Percentiles rank a stretch among this genome's conserved stretches.
These are phyloP conservation scores for Flaveria brownii DNA, from an alignment of 129 eudicot species.

Conservation along the genomic window DNA sequence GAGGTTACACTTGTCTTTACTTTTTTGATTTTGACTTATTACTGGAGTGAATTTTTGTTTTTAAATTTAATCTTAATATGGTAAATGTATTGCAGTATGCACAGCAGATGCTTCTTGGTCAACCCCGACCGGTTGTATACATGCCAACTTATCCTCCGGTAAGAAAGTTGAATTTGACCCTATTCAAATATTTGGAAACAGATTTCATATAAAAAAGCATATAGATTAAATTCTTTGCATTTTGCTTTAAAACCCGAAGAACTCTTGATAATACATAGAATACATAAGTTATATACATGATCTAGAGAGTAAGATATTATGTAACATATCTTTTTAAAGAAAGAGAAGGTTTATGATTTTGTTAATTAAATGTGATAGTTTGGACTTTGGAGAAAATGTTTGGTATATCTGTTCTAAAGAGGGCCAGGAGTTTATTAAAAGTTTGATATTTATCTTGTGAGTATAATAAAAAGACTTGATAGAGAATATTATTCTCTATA, in stretches of 20 bases:
- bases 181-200: neutral
- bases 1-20: neutral
- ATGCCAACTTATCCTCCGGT: conserved; percentile 85
- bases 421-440: conserved; percentile 3
- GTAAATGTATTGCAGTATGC: conserved; percentile 58
- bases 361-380: neutral
- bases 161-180: conserved; percentile 31
- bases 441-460: neutral
- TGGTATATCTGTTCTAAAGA: neutral
- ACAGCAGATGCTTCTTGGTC: conserved; percentile 89
- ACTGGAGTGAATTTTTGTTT: neutral
- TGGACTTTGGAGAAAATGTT: neutral
- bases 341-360: neutral
- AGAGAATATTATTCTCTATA: neutral
- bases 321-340: conserved; percentile 6
- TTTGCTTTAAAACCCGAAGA: neutral
- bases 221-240: neutral
- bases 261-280: neutral
- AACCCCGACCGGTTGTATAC: conserved; percentile 77
- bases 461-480: neutral
- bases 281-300: neutral
- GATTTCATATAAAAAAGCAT: neutral
- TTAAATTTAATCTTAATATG: neutral
- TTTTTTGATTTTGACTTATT: neutral
- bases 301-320: neutral